Evolutionary conservation across 1,284 basidiomycete species (phyloP).

Genomic region (Gomphus bonarii): DNA sequence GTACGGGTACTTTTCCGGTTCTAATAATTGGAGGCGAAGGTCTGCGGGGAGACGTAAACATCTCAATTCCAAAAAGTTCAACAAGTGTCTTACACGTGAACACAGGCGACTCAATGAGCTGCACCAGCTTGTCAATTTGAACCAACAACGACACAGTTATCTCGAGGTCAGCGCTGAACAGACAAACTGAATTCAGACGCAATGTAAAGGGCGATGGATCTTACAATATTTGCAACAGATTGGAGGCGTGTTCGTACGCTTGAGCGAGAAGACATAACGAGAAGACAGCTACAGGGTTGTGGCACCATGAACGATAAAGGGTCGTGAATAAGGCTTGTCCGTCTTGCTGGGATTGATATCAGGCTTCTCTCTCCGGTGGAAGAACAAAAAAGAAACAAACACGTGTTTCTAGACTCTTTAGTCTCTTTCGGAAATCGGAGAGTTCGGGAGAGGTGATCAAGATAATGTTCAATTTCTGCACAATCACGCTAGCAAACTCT

Average conservation of each 20-base stretch:
- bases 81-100: slow-evolving; percentile 71
- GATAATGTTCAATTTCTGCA: slow-evolving; percentile 95
- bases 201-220: slow-evolving; percentile 20
- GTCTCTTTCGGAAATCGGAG: slow-evolving; percentile 82
- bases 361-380: neutral
- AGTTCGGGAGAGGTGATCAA: slow-evolving; percentile 95
- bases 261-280: slow-evolving; percentile 93
- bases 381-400: slow-evolving; percentile 28
- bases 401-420: slow-evolving; percentile 92
- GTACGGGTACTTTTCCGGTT: slow-evolving; percentile 94
- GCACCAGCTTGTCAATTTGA: slow-evolving; percentile 97
- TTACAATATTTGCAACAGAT: slow-evolving; percentile 93
- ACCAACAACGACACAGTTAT: slow-evolving; percentile 92
- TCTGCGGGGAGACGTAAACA: slow-evolving; percentile 35
- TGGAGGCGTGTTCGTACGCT: slow-evolving; percentile 98
- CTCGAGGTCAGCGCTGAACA: slow-evolving; percentile 81
- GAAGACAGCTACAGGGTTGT: slow-evolving; percentile 95
- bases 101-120: slow-evolving; percentile 95
- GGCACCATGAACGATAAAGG: slow-evolving; percentile 96
- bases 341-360: slow-evolving; percentile 53
- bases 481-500: slow-evolving; percentile 95
- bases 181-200: slow-evolving; percentile 4
- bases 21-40: slow-evolving; percentile 91
- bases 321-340: slow-evolving; percentile 89
- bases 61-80: neutral